Conservation (phyloP, 331 rosid genomes). For the Acacia pycnantha region DNA sequence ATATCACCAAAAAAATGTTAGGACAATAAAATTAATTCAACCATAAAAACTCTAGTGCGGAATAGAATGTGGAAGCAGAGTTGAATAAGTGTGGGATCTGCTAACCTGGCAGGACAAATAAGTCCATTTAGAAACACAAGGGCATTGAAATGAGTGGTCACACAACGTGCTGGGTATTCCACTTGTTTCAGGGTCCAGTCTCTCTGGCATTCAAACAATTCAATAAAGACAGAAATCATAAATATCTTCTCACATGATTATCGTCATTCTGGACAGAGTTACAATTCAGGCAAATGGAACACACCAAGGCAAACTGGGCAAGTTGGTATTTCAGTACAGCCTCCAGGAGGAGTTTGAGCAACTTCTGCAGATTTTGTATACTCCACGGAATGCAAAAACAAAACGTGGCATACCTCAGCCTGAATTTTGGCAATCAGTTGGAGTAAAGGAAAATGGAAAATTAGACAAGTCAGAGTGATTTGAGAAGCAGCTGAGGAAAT, state of each 20-base stretch:
- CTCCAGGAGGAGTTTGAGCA: conserved; percentile 74
- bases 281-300: conserved; percentile 26
- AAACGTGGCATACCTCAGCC: conserved; percentile 89
- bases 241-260: conserved; percentile 11
- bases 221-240: conserved; percentile 20
- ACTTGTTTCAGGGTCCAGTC: conserved; percentile 92
- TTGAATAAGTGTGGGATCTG: conserved; percentile 28
- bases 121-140: conserved; percentile 94
- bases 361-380: conserved; percentile 72
- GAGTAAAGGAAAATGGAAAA: neutral
- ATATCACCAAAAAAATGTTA: neutral
- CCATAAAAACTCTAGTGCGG: neutral
- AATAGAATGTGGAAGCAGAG: neutral
- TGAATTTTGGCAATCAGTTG: conserved; percentile 34
- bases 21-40: conserved; percentile 3
- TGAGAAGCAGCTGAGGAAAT: neutral
- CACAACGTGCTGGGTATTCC: conserved; percentile 81
- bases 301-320: conserved; percentile 96
- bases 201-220: conserved; percentile 57
- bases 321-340: conserved; percentile 81
- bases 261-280: neutral
- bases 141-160: conserved; percentile 92
- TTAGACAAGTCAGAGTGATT: neutral
- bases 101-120: conserved; percentile 87
- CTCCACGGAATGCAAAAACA: conserved; percentile 71